Evolutionary conservation across 768 basidiomycete genomes (phyloP).

Genomic region (Pilatotrama ljubarskyi): DNA sequence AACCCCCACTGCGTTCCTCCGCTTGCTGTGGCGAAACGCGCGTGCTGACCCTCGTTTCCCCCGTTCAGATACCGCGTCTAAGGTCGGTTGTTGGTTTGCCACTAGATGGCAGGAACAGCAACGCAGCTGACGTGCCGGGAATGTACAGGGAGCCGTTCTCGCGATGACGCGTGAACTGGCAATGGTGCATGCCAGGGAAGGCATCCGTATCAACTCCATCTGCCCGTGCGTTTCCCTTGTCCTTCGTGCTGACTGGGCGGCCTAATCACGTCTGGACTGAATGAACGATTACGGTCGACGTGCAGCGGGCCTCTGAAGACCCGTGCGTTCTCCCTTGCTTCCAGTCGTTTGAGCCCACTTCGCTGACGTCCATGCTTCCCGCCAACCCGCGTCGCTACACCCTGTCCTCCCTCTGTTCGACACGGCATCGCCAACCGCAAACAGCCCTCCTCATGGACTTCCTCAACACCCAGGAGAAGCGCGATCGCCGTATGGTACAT

Average conservation of each 20-base stretch:
- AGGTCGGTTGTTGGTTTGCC: conserved; percentile 45
- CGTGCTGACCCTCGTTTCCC: not conserved
- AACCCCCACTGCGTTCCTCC: not conserved
- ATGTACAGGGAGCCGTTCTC: conserved; percentile 82
- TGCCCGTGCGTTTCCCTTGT: conserved; percentile 73
- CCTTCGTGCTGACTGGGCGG: not conserved
- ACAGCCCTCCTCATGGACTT: conserved; percentile 98
- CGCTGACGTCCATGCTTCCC: not conserved
- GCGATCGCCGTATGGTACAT: conserved; percentile 85
- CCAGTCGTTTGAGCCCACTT: not conserved
- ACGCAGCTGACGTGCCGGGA: not conserved
- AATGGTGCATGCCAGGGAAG: conserved; percentile 96
- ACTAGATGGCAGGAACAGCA: not conserved
- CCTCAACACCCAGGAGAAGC: conserved; percentile 94
- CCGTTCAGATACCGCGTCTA: conserved; percentile 84
- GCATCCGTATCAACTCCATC: conserved; percentile 92
- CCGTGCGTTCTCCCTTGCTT: conserved; percentile 51
- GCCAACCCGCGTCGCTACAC: not conserved
- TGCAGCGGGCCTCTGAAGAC: conserved; percentile 91
- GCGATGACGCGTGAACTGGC: conserved; percentile 98
- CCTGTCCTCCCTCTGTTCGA: not conserved
- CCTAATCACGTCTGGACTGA: not conserved
- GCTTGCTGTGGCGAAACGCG: not conserved
- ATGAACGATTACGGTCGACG: not conserved
- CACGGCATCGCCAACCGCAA: no score